Percentiles rank a stretch among this genome's conserved stretches.
These are phyloP conservation scores for Geotrichum armillariae DNA, from an alignment of 1,139 yeast genomes.

Conservation along the genomic window DNA sequence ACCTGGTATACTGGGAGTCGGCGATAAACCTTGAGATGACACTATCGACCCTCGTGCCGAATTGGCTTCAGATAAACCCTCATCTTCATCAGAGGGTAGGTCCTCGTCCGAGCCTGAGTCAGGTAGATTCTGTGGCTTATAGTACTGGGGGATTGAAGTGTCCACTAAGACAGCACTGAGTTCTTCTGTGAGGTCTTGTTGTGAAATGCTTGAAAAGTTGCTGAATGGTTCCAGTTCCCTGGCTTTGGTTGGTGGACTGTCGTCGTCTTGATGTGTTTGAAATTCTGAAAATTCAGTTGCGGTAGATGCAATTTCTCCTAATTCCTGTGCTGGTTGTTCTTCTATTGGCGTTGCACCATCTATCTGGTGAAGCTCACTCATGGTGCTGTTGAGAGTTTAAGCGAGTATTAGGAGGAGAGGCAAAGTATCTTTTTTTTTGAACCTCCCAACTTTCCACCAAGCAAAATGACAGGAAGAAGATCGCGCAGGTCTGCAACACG, in stretches of 20 bases:
- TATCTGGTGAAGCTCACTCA: not conserved
- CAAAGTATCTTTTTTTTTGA: not conserved
- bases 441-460: conserved; percentile 3
- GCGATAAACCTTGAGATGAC: conserved; percentile 16
- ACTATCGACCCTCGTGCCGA: conserved; percentile 6
- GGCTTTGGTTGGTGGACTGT: not conserved
- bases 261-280: conserved; percentile 1
- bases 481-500: conserved; percentile 25
- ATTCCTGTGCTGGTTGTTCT: not conserved
- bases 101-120: conserved; percentile 1
- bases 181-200: conserved; percentile 8
- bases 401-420: not conserved
- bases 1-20: conserved; percentile 13
- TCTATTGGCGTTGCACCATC: not conserved
- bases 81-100: conserved; percentile 8
- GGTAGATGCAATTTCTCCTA: not conserved
- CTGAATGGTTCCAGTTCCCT: conserved; percentile 13
- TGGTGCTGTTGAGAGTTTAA: not conserved
- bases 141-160: conserved; percentile 17
- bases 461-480: conserved; percentile 19
- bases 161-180: not conserved
- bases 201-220: conserved; percentile 19
- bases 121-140: conserved; percentile 2
- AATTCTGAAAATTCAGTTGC: conserved; percentile 2
- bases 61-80: conserved; percentile 4